phyloP scores from a whole-genome alignment of 768 basidiomycete genomes.

The Serpula lacrymans region DNA sequence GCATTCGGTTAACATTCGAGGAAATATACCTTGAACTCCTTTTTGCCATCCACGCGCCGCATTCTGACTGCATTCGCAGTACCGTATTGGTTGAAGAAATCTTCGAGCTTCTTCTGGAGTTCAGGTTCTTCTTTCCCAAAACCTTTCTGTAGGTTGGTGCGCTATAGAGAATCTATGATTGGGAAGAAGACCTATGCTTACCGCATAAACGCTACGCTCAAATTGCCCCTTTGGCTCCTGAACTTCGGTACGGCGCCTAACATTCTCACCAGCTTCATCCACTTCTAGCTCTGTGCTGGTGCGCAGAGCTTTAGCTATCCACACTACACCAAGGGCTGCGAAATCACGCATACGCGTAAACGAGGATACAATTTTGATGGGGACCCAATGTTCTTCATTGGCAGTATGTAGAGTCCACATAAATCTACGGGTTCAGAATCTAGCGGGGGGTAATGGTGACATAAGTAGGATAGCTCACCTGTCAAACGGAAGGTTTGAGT shows the following conservation, averaged over 20 bases:
- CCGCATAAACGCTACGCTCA: constrained; percentile 85
- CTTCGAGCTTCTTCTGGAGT: constrained; percentile 72
- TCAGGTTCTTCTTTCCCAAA: constrained; percentile 66
- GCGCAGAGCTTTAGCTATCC: constrained; percentile 68
- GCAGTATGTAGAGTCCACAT: constrained; percentile 91
- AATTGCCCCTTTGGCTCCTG: constrained; percentile 77
- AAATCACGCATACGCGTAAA: constrained; percentile 95
- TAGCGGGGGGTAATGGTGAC: not conserved
- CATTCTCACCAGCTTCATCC: constrained; percentile 66
- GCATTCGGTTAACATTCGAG: not conserved
- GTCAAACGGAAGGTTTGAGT: constrained; percentile 93
- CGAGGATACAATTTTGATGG: constrained; percentile 79
- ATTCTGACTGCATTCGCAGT: constrained; percentile 80
- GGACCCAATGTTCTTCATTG: constrained; percentile 85
- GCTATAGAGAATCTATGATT: not conserved
- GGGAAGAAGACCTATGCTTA: constrained; percentile 38
- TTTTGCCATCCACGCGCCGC: constrained; percentile 74
- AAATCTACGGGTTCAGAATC: constrained; percentile 52
- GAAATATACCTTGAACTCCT: constrained; percentile 78
- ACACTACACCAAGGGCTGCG: constrained; percentile 53
- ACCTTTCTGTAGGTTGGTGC: constrained; percentile 63
- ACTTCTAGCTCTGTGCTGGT: constrained; percentile 61
- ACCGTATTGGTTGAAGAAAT: constrained; percentile 78
- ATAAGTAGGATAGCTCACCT: constrained; percentile 41
- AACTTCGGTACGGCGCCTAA: constrained; percentile 72